A percentile compares a stretch with the other conserved stretches of the same genome.
phyloP scores from a whole-genome alignment of 2,329 filamentous ascomycete species.

The Colletotrichum agaves region DNA sequence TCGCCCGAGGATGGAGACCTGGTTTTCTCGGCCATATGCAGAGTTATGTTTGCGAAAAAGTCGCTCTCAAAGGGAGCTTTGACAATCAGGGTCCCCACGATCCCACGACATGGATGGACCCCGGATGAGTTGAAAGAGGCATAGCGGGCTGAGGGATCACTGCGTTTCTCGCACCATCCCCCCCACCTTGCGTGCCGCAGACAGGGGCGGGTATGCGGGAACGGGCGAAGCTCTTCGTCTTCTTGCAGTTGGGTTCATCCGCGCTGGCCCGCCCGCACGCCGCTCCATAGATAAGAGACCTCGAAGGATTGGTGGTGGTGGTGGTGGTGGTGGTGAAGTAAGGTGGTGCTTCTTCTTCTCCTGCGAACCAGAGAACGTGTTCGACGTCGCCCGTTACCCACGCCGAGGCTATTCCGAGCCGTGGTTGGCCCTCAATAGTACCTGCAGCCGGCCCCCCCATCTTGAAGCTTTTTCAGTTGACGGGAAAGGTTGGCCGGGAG shows the following conservation, averaged over 20 bases:
- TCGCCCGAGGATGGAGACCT: not conserved
- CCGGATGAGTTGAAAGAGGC: slow-evolving; percentile 17
- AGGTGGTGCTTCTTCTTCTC: not conserved
- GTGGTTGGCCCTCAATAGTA: slow-evolving; percentile 1
- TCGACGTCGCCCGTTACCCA: not conserved
- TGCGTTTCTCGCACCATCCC: not conserved
- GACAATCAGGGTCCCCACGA: slow-evolving; percentile 32
- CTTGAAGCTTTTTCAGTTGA: slow-evolving; percentile 2
- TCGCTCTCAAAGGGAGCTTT: slow-evolving; percentile 12
- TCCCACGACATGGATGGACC: slow-evolving; percentile 27
- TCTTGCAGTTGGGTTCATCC: slow-evolving; percentile 29
- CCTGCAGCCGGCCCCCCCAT: slow-evolving; percentile 12
- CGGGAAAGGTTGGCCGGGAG: slow-evolving; percentile 1
- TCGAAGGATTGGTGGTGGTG: not conserved
- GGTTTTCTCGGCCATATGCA: not conserved
- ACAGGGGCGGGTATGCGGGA: slow-evolving; percentile 16
- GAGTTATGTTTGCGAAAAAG: not conserved
- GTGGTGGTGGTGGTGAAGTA: too few species aligned
- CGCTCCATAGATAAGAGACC: slow-evolving; percentile 34
- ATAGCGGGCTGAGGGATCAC: slow-evolving; percentile 27
- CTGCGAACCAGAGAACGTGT: slow-evolving; percentile 23
- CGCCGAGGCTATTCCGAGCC: slow-evolving; percentile 16
- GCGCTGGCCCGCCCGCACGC: slow-evolving; percentile 9
- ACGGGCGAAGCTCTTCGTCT: not conserved
- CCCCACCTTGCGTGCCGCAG: slow-evolving; percentile 1